Base-by-base conservation (phyloP, 106 monocot species). In the Phalaenopsis aphrodite region DNA sequence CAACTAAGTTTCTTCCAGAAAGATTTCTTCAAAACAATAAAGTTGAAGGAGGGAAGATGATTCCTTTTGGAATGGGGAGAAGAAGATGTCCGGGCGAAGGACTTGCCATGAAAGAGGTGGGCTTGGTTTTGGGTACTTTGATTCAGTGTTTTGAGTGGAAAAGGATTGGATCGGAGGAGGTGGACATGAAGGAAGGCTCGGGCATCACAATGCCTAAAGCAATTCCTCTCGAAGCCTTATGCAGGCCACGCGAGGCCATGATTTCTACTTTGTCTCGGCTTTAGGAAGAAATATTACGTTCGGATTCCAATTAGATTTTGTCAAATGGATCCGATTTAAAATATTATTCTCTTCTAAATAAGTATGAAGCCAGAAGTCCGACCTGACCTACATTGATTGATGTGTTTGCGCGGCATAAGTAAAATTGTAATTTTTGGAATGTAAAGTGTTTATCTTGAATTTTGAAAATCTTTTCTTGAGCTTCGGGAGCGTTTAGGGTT, bases 71-170 rank as follows among this genome's bases (percentile, higher is more conserved):
- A 16, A 48, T 41, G 39, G 88, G 88, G 47, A 79, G 88, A 79
- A 84, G 88, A 81, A 23, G 65, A 16, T 88, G 88, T 42, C 88
- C 88, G 1, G 88, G 88, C 4, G 82, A 85, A 23, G 48, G 42
- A 9, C 1, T 80, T 21, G 85, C 79, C 1, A 10, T 83, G 73
- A 41, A 58, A 18, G 2, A 45, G 5, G 42, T 88, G 5, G 80
- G 55, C 5, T 8, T 85, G 42, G 78, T 47, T 5, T 8, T 88
- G 24, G 82, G 81, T 0, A 8, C 65, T 2, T 49, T 85, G 77
- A 30, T 88, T 5, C 85, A 85, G 72, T 85, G 85, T 77, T 88
- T 88, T n/a, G 85, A 88, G 18, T 88, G 88, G 88, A 65, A 83
- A 12, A 10, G 1, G 42, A 52, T 30, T 57, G 42, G 3, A 30